A percentile compares a stretch with the other conserved stretches of the same genome.
Evolutionary conservation across 176 grass and related monocot species (phyloP).

Genomic region (Oryza meridionalis): DNA sequence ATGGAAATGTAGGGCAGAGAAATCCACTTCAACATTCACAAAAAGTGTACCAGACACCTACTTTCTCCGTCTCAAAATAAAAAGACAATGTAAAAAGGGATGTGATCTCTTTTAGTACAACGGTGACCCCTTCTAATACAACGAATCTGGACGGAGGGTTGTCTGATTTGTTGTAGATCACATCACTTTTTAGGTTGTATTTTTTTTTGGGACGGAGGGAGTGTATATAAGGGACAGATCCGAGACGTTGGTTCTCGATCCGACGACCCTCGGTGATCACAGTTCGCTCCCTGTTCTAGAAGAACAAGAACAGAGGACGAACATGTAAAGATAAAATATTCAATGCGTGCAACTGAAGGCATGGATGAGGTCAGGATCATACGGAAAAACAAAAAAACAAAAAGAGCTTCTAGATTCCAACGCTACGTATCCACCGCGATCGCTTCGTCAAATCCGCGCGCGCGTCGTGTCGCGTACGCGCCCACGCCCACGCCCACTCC

Average conservation of each 20-base stretch:
- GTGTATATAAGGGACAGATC: neutral
- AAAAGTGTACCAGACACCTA: neutral
- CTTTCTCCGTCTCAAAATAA: too few species aligned
- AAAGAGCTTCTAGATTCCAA: neutral
- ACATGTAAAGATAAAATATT: neutral
- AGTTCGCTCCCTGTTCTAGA: neutral
- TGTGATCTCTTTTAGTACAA: too few species aligned
- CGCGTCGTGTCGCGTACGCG: neutral
- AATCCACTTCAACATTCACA: neutral
- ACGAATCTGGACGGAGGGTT: too few species aligned
- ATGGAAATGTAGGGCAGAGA: neutral
- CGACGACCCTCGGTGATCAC: neutral
- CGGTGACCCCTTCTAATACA: too few species aligned
- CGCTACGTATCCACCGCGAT: neutral
- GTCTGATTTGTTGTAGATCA: too few species aligned
- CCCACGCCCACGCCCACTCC: too few species aligned
- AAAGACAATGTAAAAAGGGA: too few species aligned
- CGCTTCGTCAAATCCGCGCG: conserved; percentile 27
- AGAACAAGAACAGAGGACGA: neutral
- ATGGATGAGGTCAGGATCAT: neutral
- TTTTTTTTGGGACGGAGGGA: too few species aligned
- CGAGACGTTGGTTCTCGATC: neutral
- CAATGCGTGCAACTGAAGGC: conserved; percentile 38
- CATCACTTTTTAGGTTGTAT: too few species aligned
- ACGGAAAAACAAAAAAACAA: too few species aligned